Base-by-base conservation (phyloP, 2,329 filamentous ascomycete genomes). In the Trichoderma simmonsii region DNA sequence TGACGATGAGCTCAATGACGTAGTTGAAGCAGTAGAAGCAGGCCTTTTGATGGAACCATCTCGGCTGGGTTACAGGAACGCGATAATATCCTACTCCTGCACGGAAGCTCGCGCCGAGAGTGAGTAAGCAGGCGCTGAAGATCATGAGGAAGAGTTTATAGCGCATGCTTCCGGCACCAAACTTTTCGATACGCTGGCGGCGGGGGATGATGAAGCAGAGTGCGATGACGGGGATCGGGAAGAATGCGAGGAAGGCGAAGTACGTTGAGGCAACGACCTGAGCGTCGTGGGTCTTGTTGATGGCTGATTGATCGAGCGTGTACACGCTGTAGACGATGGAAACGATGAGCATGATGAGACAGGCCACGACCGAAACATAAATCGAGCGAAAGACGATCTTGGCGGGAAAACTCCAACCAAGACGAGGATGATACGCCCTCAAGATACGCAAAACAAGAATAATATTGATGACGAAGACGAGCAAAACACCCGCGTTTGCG, bases 1-100 rank as follows among this genome's bases (percentile, higher is more conserved):
- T 86, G 48, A 94, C 89, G 28, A 92, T 78, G 54, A 95, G 83
- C 81, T 97, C 94, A 48, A 95, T 85, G 18, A 83, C 84, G 78
- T 93, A 97, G 82, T 93, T 92, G 83, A 96, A 93, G 78, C 90
- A 82, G 83, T 96, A 97, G 83, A 94, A 97, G 76, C 88, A 89
- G 2, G 90, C 87, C 79, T 91, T 92, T 77, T 84, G 84, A 76
- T 93, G 87, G 79, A 91, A 95, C 87, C 90, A 92, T 6, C 90
- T 90, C 2, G 92, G 89, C 71, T 88, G 56, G 12, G 59, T 83
- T 71, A 77, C 76, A 4, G 85, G 88, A 32, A 85, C 86, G 0
- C 84, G 78, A 70, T 84, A 83, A 80, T 86, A 93, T 32, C 78
- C 82, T 1, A 87, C 88, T 18, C 86, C 91, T 34, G 88, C 84